Conservation (phyloP, 208 protist species). For the Leishmania major region DNA sequence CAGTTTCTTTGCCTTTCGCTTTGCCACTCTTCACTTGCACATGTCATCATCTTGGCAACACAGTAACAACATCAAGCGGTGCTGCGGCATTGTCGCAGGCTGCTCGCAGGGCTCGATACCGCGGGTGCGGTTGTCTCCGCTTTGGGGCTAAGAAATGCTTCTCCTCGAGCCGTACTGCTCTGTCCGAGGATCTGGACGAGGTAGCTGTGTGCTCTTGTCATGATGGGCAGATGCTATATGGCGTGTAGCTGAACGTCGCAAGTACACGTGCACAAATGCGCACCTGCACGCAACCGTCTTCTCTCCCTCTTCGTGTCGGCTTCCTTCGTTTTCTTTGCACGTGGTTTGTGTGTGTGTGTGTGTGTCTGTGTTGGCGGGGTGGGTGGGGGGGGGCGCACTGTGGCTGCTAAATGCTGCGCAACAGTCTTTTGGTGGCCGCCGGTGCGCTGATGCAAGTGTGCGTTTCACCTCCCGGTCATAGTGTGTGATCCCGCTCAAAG, state of each 20-base stretch:
- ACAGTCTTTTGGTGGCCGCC: background rate
- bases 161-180: background rate
- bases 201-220: background rate
- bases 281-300: background rate
- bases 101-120: background rate
- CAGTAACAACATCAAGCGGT: background rate
- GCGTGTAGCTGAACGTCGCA: background rate
- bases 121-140: background rate
- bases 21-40: background rate
- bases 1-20: background rate
- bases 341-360: too few species aligned
- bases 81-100: background rate
- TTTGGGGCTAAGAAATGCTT: background rate
- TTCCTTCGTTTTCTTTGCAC: background rate
- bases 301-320: background rate
- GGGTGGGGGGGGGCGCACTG: background rate
- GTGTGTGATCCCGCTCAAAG: background rate
- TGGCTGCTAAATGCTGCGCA: background rate
- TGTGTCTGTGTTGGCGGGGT: too few species aligned
- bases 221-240: background rate
- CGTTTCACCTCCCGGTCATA: background rate
- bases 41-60: background rate
- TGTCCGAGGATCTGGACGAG: background rate
- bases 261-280: background rate
- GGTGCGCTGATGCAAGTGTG: background rate